Percentiles rank a stretch among this genome's conserved stretches.
phyloP scores from a whole-genome alignment of 2,329 filamentous ascomycete species.

The Botryotinia calthae region DNA sequence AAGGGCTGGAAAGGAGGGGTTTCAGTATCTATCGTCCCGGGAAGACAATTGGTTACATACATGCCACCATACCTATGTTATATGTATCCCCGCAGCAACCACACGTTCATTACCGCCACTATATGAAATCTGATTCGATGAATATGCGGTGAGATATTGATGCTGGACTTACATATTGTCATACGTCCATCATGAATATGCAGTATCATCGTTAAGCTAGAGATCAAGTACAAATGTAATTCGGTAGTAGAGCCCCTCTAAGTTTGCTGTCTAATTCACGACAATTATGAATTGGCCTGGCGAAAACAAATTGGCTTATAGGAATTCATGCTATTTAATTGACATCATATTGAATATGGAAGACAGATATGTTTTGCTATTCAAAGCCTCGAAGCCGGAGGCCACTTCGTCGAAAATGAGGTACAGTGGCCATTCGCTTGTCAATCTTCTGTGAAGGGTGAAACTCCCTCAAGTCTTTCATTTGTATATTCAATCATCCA shows the following conservation, averaged over 20 bases:
- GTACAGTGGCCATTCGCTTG: not conserved
- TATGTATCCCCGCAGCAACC: not conserved
- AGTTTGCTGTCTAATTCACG: not conserved
- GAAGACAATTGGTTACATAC: not conserved
- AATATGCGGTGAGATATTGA: not conserved
- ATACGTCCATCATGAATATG: not conserved
- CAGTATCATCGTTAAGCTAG: not conserved
- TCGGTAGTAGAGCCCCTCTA: not conserved
- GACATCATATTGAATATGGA: not conserved
- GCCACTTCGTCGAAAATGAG: not conserved
- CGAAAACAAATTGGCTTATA: not conserved
- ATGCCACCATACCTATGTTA: no score
- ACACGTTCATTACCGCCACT: not conserved
- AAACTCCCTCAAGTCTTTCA: not conserved
- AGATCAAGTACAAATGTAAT: not conserved
- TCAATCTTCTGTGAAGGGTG: not conserved
- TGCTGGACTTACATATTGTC: not conserved
- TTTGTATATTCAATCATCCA: not conserved
- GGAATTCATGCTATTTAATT: not conserved
- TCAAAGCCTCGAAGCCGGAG: not conserved
- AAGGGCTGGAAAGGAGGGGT: not conserved
- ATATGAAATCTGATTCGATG: not conserved
- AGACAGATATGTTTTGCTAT: not conserved
- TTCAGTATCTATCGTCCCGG: not conserved
- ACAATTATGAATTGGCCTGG: rapidly evolving